Conservation (phyloP, 1,284 basidiomycete species). For the Thecaphora thlaspeos region DNA sequence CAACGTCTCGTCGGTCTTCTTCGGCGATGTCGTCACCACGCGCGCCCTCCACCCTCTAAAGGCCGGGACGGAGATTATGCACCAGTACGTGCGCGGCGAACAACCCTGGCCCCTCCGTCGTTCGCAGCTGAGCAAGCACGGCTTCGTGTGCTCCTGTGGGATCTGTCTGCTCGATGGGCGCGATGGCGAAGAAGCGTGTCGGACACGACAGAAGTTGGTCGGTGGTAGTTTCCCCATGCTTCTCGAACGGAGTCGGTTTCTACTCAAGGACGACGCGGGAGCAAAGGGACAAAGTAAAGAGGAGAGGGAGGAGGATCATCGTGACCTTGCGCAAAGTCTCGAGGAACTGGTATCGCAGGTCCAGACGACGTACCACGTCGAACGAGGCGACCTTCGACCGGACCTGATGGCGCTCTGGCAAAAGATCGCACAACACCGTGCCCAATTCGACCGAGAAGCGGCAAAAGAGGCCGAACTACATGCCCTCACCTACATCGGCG, state of each 20-base stretch:
- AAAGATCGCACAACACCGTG: conserved; percentile 31
- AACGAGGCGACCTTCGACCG: conserved; percentile 31
- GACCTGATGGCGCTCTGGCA: conserved; percentile 45
- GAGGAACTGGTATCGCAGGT: conserved; percentile 33
- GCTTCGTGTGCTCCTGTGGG: conserved; percentile 47
- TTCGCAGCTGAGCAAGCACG: conserved; percentile 51
- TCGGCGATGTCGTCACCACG: conserved; percentile 53
- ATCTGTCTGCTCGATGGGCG: conserved; percentile 45
- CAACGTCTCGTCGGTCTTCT: conserved; percentile 55
- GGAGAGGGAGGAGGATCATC: conserved; percentile 28
- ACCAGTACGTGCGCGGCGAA: conserved; percentile 55
- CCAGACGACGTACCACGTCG: conserved; percentile 35
- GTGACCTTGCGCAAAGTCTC: conserved; percentile 37
- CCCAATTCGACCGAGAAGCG: conserved; percentile 18
- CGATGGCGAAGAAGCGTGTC: conserved; percentile 37
- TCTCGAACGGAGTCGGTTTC: conserved; percentile 43
- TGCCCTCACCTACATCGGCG: conserved; percentile 28
- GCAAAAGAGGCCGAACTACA: conserved; percentile 20
- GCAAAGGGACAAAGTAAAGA: neutral
- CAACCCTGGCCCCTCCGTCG: conserved; percentile 42
- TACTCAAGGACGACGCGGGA: conserved; percentile 33
- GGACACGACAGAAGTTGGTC: conserved; percentile 29
- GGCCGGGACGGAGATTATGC: conserved; percentile 53
- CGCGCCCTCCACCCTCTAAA: conserved; percentile 46
- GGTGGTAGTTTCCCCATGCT: conserved; percentile 43